Base-by-base conservation (phyloP, 257 asterid species). In the Echites panduratus region DNA sequence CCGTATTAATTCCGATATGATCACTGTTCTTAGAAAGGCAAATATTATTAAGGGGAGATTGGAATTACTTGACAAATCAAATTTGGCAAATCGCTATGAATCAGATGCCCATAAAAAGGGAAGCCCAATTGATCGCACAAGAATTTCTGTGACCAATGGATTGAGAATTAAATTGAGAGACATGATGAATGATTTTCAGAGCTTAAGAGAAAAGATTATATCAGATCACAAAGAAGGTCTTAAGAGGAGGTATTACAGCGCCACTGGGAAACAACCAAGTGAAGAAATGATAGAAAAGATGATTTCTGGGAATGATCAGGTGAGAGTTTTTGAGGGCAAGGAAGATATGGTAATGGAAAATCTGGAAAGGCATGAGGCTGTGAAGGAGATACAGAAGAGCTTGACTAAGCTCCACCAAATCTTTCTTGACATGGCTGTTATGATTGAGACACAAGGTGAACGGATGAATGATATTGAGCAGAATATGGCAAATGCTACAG, bases 361-460 rank as follows among this genome's bases (percentile, higher is more conserved):
- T 77, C 81, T 73, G 24, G 84, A 79, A 26, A 84, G 96, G 73
- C 48, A 85, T n/a, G 93, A 85, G 59, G 90, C 89, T 9, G 86
- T 88, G 62, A 85, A 84, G 84, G 97, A 87, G 63, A 83, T 91
- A 32, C 89, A 87, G 82, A 89, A 49, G 56, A 91, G 96, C 59
- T 78, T 91, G 74, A 87, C 85, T 47, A 85, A 88, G 80, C 71
- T 91, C 68, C 97, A 91, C 70, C 92, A 86, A 67, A 88, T 91
- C 66, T 91, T 91, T 82, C 95, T 91, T 70, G 97, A 91, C 29
- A 91, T 91, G 97, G 90, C 95, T 66, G 91, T 89, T 66, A 82
- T 91, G 95, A 89, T 91, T 45, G 97, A 91, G 77, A 83, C 84
- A 1, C 97, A 91, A 61, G 96, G 91, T 5, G 97, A 89, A 26